These are phyloP conservation scores for Candida sithepensis DNA, from an alignment of 805 yeast genomes.

Conservation along the genomic window DNA sequence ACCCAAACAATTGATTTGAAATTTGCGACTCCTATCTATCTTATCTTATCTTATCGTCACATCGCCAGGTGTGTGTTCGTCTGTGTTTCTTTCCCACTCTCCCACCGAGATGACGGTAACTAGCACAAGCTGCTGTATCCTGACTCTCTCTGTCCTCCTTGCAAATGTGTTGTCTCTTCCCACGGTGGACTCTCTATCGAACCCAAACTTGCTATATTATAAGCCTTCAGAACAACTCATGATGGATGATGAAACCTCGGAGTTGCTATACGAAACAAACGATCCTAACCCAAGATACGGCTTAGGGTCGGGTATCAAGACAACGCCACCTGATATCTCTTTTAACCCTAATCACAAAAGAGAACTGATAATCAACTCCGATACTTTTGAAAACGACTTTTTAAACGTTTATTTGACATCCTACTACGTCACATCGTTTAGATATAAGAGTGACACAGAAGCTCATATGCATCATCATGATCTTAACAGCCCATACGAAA, in stretches of 20 bases:
- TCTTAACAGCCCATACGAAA: neutral
- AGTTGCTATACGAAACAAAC: neutral
- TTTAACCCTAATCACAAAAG: neutral
- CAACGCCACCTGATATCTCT: neutral
- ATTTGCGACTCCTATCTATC: too few species aligned
- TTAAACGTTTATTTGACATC: constrained; percentile 14
- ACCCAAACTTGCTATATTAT: neutral
- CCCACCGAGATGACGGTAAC: neutral
- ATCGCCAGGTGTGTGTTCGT: neutral
- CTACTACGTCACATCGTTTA: neutral
- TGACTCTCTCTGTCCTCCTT: neutral
- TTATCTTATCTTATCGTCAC: neutral
- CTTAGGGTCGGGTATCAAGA: neutral
- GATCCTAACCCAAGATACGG: constrained; percentile 1
- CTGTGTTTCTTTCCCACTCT: neutral
- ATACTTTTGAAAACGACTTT: constrained; percentile 12
- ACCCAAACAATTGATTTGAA: too few species aligned
- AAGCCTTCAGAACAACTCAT: neutral
- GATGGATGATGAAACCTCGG: neutral
- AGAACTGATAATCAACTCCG: constrained; percentile 9
- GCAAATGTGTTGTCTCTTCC: neutral
- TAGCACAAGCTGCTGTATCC: neutral
- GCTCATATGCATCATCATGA: neutral
- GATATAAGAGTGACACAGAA: neutral
- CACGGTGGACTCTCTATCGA: neutral